Evolutionary conservation across 768 basidiomycete species (phyloP).

Genomic region (Phylloporus sp.): DNA sequence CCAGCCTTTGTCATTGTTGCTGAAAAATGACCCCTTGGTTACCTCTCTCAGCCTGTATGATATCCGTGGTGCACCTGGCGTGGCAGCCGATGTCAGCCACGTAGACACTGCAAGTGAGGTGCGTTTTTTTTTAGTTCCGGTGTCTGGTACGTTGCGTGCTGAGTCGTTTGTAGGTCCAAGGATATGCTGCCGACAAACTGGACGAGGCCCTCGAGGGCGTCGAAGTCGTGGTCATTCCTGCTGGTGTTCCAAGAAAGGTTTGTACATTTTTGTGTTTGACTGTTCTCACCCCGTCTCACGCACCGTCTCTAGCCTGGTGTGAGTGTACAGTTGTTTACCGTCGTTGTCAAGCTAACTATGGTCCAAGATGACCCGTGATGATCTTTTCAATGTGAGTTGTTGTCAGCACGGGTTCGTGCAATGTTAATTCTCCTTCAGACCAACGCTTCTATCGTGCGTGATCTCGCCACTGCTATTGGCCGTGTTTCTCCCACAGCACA

Average conservation of each 20-base stretch:
- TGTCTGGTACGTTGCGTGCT: no score
- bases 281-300: conserved; percentile 20
- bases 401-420: background rate
- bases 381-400: conserved; percentile 83
- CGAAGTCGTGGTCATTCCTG: conserved; percentile 94
- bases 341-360: conserved; percentile 23
- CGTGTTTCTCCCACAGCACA: conserved; percentile 88
- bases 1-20: conserved; percentile 84
- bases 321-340: conserved; percentile 36
- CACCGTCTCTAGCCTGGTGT: conserved; percentile 66
- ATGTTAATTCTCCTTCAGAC: conserved; percentile 47
- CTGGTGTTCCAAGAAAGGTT: conserved; percentile 98
- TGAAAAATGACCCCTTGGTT: conserved; percentile 91
- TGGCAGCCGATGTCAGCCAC: conserved; percentile 96
- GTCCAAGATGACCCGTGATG: conserved; percentile 88
- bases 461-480: conserved; percentile 85
- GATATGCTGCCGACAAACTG: conserved; percentile 82
- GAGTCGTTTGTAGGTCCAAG: conserved; percentile 54
- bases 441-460: conserved; percentile 96
- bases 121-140: no score
- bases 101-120: conserved; percentile 88
- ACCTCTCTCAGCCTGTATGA: conserved; percentile 65
- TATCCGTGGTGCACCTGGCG: conserved; percentile 50
- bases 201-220: conserved; percentile 86
- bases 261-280: conserved; percentile 11